Base-by-base conservation (phyloP, 2,329 filamentous ascomycete species). In the Bretziella fagacearum region DNA sequence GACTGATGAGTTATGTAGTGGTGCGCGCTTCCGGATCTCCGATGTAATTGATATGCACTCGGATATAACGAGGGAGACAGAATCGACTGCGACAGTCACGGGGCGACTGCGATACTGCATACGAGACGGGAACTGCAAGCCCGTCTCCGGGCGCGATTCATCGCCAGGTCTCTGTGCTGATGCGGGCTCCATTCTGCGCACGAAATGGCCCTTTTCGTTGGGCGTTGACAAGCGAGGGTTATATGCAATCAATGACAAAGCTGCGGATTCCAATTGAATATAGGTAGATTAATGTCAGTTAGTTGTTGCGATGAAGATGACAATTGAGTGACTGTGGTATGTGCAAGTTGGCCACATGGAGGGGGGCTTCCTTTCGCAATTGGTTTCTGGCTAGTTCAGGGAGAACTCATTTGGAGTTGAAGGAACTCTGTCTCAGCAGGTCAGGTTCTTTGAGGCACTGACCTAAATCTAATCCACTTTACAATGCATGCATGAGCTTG, bases 11-110 rank as follows among this genome's bases (percentile, higher is more conserved):
- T 96, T 87, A 41, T 86, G 85, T 71, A 89, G 96, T 54, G 91
- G 82, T 53, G 86, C 83, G 73, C 95, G 81, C 66, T 98, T 98
- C 58, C 93, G 87, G 74, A 98, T 95, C 52, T 87, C 86, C 52
- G 89, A 95, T 11, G 91, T 96, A 65, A 98, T 89, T 39, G 87
- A 89, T 60, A 96, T 96, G 63, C 91, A 98, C 78, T 98, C 91
- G 63, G 89, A 94, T 53, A 93, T 94, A 54, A 98, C 86, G 56
- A 98, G 69, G 42, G 86, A 87, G 49, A 94, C 80, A 1, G 87
- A 86, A 58, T 94, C 84, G 54, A 94, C 81, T 36, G 87, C 84
- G 52, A 94, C 84, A 27, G 83, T 76, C 26, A 87, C 70, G 5
- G 73, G 73, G 15, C 72, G 70, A 56, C 68, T 75, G 56, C 73